Evolutionary conservation across 2,329 filamentous ascomycete genomes (phyloP), one percentile per base, ranked within the genome.

Genomic region (Canariomyces notabilis): DNA sequence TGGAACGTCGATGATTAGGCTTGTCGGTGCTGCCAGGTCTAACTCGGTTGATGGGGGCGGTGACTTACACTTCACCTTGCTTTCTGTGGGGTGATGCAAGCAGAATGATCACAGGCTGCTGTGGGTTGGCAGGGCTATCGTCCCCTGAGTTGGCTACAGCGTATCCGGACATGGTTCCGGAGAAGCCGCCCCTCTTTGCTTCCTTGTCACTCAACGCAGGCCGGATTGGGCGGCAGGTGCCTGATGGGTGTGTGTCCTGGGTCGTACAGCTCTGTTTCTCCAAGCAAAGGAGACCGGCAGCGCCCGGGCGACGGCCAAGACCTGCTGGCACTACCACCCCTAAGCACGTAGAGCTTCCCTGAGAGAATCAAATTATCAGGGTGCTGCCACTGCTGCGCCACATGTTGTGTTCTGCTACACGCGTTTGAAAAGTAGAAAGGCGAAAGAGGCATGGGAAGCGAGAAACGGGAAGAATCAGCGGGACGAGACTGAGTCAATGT

Each of bases 61-160:
- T 58, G 54, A 56, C 53, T 55, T 58, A 51, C 52, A 56, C 52
- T n/a, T 57, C 51, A 52, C 44, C 51, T 46, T 55, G 53, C 50
- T 50, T 59, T 42, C 33, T 48, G 53, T 55, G 49, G 46, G 42
- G 55, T 55, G 53, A 52, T 50, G 36, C 29, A 48, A 38, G 45
- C 46, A 47, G 39, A 42, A 46, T 39, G 38, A 48, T 47, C 43
- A 47, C 41, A 49, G 38, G 37, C 29, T 34, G 29, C 36, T 46
- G 47, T 21, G 33, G 40, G 22, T 22, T 39, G 39, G 41, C 38
- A 38, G 49, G 23, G 37, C 34, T 41, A 34, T 35, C 31, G 5
- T 16, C 19, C 35, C 46, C 34, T 29, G 42, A 39, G 23, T 35
- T 44, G 23, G 42, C 39, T 18, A 46, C 20, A 26, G 20, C 38